These are phyloP conservation scores for Cryptococcus sp. DNA, from an alignment of 1,284 basidiomycete genomes.

Conservation along the genomic window DNA sequence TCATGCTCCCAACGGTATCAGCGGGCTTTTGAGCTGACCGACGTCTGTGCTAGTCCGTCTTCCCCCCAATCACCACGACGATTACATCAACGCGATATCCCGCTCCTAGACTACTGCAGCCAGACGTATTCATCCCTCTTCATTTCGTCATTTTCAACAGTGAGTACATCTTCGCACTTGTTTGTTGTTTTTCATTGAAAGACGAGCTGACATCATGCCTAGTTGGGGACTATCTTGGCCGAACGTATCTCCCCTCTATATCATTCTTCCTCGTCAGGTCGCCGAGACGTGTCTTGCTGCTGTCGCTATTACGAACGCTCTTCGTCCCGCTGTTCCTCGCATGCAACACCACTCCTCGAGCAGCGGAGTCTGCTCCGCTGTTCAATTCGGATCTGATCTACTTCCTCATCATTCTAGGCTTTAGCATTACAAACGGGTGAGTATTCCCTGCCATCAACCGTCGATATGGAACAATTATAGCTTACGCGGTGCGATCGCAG, in stretches of 20 bases:
- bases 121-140: constrained; percentile 50
- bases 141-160: constrained; percentile 55
- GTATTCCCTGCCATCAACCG: constrained; percentile 16
- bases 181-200: no score
- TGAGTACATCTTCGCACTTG: constrained; percentile 26
- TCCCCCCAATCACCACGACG: constrained; percentile 78
- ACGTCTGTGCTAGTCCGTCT: constrained; percentile 64
- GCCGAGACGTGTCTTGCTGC: constrained; percentile 60
- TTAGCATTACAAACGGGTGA: constrained; percentile 78
- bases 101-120: constrained; percentile 39
- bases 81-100: constrained; percentile 65
- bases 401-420: constrained; percentile 69
- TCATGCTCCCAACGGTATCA: neutral
- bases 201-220: constrained; percentile 51
- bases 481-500: constrained; percentile 10
- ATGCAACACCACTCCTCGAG: constrained; percentile 62
- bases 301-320: constrained; percentile 67
- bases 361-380: constrained; percentile 17
- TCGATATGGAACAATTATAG: no score
- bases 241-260: constrained; percentile 68
- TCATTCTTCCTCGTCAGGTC: constrained; percentile 68
- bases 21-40: neutral
- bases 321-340: constrained; percentile 82
- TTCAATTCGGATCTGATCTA: constrained; percentile 70
- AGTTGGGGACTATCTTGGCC: constrained; percentile 74